Conservation (phyloP, 2,329 filamentous ascomycete genomes). For the Neonectria punicea region DNA sequence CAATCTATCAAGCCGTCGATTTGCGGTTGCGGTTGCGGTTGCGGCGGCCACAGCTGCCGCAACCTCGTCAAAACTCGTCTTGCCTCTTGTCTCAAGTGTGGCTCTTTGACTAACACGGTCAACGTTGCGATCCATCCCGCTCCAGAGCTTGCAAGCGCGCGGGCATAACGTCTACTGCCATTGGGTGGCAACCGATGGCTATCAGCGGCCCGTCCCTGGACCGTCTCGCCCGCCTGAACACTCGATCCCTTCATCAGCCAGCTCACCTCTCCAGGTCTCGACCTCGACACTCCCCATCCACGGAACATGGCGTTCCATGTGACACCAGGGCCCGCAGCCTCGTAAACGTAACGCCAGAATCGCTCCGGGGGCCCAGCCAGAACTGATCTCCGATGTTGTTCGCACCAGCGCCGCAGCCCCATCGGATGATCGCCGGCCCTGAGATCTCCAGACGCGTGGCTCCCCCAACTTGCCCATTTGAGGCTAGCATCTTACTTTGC, state of each 20-base stretch:
- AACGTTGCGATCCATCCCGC: slow-evolving; percentile 5
- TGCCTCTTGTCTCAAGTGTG: slow-evolving; percentile 15
- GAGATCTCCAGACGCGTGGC: slow-evolving; percentile 39
- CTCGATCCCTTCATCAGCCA: not conserved
- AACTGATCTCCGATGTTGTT: slow-evolving; percentile 15
- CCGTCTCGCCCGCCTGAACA: slow-evolving; percentile 31
- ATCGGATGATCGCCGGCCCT: slow-evolving; percentile 37
- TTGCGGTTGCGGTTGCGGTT: not conserved
- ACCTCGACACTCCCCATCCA: not conserved
- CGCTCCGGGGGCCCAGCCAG: slow-evolving; percentile 15
- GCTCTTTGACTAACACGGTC: slow-evolving; percentile 2
- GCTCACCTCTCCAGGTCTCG: not conserved
- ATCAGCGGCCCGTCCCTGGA: slow-evolving; percentile 43
- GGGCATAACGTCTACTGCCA: slow-evolving; percentile 20
- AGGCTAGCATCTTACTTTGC: slow-evolving; percentile 34
- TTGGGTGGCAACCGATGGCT: slow-evolving; percentile 21
- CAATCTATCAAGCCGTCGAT: not conserved
- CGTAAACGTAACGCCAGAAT: slow-evolving; percentile 30
- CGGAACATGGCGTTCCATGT: slow-evolving; percentile 7
- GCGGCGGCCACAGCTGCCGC: slow-evolving; percentile 10
- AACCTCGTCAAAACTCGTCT: slow-evolving; percentile 13
- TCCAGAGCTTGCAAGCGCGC: slow-evolving; percentile 4
- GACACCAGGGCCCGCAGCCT: slow-evolving; percentile 1
- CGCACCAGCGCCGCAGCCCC: slow-evolving; percentile 18
- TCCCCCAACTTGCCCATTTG: slow-evolving; percentile 36